Evolutionary conservation across 2,329 filamentous ascomycete genomes (phyloP).

Genomic region (Dactylellina parvicollis): DNA sequence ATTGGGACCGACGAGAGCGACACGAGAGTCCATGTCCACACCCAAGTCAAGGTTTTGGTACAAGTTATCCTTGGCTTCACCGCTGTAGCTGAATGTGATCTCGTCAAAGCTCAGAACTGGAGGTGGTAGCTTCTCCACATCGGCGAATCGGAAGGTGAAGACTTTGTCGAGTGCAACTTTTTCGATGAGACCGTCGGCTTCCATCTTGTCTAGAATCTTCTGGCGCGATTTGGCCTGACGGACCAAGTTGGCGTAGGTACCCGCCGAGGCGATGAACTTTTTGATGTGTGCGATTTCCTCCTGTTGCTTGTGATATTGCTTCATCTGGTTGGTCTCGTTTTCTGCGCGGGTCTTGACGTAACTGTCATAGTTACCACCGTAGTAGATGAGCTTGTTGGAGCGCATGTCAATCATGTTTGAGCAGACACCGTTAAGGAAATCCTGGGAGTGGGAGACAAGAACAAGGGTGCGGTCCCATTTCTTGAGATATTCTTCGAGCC

Average conservation of each 20-base stretch:
- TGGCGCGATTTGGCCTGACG: conserved; percentile 98
- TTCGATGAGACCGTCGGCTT: conserved; percentile 98
- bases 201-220: conserved; percentile 99
- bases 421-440: conserved; percentile 99
- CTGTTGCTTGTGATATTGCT: conserved; percentile 98
- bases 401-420: conserved; percentile 99
- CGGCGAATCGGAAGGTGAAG: conserved; percentile 97
- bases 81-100: conserved; percentile 98
- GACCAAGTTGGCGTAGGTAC: conserved; percentile 99
- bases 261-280: conserved; percentile 99
- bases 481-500: conserved; percentile 99
- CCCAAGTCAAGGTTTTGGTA: conserved; percentile 97
- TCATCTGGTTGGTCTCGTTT: conserved; percentile 97
- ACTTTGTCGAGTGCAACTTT: conserved; percentile 83
- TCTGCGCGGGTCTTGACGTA: conserved; percentile 85
- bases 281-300: conserved; percentile 99
- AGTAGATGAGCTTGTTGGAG: conserved; percentile 87
- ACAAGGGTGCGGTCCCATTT: conserved; percentile 99
- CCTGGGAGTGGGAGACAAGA: conserved; percentile 96
- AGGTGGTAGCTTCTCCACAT: conserved; percentile 98
- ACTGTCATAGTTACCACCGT: conserved; percentile 99
- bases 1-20: conserved; percentile 95
- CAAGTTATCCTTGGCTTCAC: conserved; percentile 85
- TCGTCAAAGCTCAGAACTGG: conserved; percentile 96
- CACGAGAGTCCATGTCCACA: conserved; percentile 99